A percentile compares a stretch with the other conserved stretches of the same genome.
phyloP scores from a whole-genome alignment of 768 basidiomycete species.

The Leccinum longicurvipes region DNA sequence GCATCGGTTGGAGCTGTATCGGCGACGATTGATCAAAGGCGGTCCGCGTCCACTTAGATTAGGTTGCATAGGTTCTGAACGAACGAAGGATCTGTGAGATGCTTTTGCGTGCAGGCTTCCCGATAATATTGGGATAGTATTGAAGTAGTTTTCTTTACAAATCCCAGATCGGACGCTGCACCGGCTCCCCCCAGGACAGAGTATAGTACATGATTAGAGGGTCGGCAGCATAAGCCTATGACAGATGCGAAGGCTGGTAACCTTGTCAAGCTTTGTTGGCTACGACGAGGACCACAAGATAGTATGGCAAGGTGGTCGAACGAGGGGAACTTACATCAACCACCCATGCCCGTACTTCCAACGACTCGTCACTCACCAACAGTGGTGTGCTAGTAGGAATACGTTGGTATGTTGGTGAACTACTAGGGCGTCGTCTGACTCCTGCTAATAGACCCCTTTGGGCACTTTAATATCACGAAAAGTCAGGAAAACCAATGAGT shows the following conservation, averaged over 20 bases:
- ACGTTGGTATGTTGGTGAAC: background rate
- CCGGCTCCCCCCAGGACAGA: slow-evolving; percentile 74
- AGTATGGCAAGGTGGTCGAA: background rate
- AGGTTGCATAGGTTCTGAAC: slow-evolving; percentile 53
- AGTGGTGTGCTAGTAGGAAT: no score
- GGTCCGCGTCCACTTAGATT: background rate
- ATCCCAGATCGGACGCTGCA: slow-evolving; percentile 47
- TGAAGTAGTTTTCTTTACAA: slow-evolving; percentile 68
- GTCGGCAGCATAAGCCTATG: slow-evolving; percentile 60
- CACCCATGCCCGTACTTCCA: slow-evolving; percentile 23
- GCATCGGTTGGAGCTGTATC: slow-evolving; percentile 57
- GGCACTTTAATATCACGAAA: slow-evolving; percentile 32
- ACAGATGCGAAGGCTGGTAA: slow-evolving; percentile 83
- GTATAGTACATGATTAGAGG: slow-evolving; percentile 84
- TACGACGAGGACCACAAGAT: slow-evolving; percentile 32
- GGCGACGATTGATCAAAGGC: background rate
- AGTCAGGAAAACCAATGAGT: slow-evolving; percentile 9
- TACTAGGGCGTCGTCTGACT: background rate
- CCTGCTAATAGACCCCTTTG: slow-evolving; percentile 16
- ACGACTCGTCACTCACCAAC: no score
- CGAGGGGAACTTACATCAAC: slow-evolving; percentile 33
- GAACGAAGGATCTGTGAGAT: slow-evolving; percentile 81
- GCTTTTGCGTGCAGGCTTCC: slow-evolving; percentile 82
- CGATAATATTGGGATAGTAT: slow-evolving; percentile 72
- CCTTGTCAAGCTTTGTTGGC: slow-evolving; percentile 94